phyloP scores from a whole-genome alignment of 331 rosid species.

The Saraca asoca region DNA sequence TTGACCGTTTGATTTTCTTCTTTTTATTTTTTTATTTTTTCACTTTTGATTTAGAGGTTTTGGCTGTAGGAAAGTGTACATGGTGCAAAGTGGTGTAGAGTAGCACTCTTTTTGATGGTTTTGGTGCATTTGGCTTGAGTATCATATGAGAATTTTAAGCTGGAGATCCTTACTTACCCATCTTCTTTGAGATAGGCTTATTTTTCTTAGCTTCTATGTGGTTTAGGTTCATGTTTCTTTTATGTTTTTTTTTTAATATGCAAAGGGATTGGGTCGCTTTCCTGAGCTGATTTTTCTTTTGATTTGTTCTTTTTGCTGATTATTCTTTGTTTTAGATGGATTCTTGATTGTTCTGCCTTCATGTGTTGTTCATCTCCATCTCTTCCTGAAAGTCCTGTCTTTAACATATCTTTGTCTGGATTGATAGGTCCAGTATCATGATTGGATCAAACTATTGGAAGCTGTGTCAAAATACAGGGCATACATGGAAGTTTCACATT shows the following conservation, averaged over 20 bases:
- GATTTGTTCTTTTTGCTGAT: not conserved
- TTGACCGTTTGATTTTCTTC: too few species aligned
- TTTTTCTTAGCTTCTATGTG: constrained; percentile 6
- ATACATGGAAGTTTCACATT: constrained; percentile 79
- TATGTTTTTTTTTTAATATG: constrained; percentile 1
- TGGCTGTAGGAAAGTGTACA: not conserved
- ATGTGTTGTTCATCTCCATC: not conserved
- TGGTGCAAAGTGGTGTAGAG: not conserved
- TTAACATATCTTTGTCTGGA: constrained; percentile 10
- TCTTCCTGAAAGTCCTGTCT: constrained; percentile 14
- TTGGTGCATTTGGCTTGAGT: constrained; percentile 12
- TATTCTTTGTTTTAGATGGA: not conserved
- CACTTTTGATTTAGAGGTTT: constrained; percentile 4
- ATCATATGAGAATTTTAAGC: constrained; percentile 3
- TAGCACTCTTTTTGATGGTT: constrained; percentile 5
- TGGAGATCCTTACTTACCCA: not conserved
- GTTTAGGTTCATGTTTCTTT: not conserved
- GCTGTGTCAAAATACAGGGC: constrained; percentile 81
- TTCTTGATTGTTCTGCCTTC: not conserved
- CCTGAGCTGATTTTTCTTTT: not conserved
- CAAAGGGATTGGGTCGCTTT: not conserved
- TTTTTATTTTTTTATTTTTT: not conserved
- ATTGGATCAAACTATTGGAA: constrained; percentile 93
- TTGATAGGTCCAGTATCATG: constrained; percentile 78
- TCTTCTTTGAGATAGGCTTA: too few species aligned